These are phyloP conservation scores for Luffa acutangula DNA, from an alignment of 306 rosid genomes.

Conservation along the genomic window DNA sequence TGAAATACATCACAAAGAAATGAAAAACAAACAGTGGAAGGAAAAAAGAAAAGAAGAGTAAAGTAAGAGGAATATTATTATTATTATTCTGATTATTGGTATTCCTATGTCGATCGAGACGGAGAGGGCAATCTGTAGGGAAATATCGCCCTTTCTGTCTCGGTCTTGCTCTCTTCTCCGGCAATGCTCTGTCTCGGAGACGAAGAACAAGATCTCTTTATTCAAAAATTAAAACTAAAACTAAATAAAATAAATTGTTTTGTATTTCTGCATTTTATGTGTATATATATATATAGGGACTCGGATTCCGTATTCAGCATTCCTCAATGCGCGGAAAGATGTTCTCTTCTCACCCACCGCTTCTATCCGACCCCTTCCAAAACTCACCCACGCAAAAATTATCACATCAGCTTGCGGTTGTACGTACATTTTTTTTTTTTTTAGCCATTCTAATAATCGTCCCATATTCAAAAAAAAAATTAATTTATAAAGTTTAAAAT, in stretches of 20 bases:
- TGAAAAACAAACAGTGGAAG: not conserved
- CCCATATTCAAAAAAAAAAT: too few species aligned
- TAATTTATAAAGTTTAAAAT: too few species aligned
- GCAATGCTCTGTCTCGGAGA: not conserved
- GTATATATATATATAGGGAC: not conserved
- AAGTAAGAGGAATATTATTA: not conserved
- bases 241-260: not conserved
- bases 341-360: not conserved
- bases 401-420: not conserved
- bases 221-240: not conserved
- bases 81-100: not conserved
- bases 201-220: not conserved
- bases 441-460: too few species aligned
- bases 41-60: not conserved
- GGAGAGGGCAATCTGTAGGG: constrained; percentile 1
- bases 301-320: not conserved
- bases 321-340: not conserved
- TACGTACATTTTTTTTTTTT: too few species aligned
- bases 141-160: constrained; percentile 12
- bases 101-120: not conserved
- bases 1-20: not conserved
- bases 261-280: not conserved
- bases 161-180: constrained; percentile 14
- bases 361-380: not conserved
- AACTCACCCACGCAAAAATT: too few species aligned